phyloP scores from a whole-genome alignment of 2,329 filamentous ascomycete genomes.

The Leptographium galeiforme region DNA sequence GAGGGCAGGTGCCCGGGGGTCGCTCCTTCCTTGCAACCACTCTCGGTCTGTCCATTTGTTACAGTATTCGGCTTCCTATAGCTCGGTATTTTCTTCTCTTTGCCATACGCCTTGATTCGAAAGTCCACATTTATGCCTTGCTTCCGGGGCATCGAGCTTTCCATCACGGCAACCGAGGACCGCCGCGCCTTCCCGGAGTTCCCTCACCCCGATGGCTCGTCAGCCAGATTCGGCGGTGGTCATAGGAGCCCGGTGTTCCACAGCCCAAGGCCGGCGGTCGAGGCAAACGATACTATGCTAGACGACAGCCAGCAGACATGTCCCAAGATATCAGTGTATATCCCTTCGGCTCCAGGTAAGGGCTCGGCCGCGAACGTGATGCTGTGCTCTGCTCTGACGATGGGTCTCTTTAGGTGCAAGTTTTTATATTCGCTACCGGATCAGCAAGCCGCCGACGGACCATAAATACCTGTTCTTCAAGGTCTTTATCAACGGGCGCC shows the following conservation, averaged over 20 bases:
- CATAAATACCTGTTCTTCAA: conserved; percentile 38
- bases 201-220: conserved; percentile 38
- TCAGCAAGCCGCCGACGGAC: conserved; percentile 21
- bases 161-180: conserved; percentile 22
- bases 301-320: conserved; percentile 16
- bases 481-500: conserved; percentile 38
- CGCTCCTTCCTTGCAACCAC: too few relatives aligned
- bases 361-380: not conserved
- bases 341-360: conserved; percentile 40
- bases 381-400: not conserved
- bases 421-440: conserved; percentile 38
- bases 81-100: conserved; percentile 16
- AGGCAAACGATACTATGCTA: not conserved
- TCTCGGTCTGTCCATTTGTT: too few relatives aligned
- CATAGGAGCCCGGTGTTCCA: not conserved
- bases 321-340: conserved; percentile 39
- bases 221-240: conserved; percentile 19
- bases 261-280: conserved; percentile 2
- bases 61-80: conserved; percentile 15
- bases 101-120: not conserved
- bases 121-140: conserved; percentile 27
- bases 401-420: conserved; percentile 26
- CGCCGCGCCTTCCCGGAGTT: conserved; percentile 34
- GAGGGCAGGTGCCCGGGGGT: not conserved
- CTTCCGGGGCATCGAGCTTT: conserved; percentile 34